phyloP scores from a whole-genome alignment of 2,329 filamentous ascomycete species.

The Stromatinia cepivora region DNA sequence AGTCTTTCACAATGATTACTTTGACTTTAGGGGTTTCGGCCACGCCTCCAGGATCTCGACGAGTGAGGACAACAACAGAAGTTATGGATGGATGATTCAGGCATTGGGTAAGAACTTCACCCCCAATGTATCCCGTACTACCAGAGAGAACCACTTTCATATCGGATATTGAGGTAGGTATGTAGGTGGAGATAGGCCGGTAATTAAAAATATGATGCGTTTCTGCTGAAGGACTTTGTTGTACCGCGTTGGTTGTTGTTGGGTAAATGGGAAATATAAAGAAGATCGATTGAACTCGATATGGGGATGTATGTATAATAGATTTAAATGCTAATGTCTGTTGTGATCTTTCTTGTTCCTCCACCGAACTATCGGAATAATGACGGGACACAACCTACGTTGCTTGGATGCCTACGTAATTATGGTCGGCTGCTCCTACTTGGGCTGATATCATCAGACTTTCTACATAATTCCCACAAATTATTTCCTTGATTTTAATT shows the following conservation, averaged over 20 bases:
- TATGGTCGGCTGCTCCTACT: neutral
- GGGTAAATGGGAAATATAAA: neutral
- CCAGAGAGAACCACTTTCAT: constrained; percentile 12
- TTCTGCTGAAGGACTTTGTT: neutral
- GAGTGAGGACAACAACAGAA: neutral
- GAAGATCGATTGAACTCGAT: neutral
- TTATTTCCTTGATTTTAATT: too few species aligned
- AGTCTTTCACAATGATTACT: neutral
- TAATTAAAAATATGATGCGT: too few species aligned
- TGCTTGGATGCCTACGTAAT: neutral
- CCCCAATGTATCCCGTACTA: neutral
- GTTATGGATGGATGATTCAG: constrained; percentile 8
- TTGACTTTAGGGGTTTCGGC: constrained; percentile 1
- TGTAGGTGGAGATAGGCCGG: neutral
- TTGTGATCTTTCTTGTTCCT: neutral
- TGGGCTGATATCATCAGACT: neutral
- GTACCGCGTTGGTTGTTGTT: neutral
- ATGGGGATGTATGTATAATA: too few species aligned
- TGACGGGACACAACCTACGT: neutral
- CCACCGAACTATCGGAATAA: neutral
- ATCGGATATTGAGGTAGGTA: neutral
- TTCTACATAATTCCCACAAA: too few species aligned
- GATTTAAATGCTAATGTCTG: neutral
- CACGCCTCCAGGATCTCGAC: neutral
- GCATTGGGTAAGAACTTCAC: constrained; percentile 5